Conservation (phyloP, 148 eudicot species). For the Oxyria digyna region DNA sequence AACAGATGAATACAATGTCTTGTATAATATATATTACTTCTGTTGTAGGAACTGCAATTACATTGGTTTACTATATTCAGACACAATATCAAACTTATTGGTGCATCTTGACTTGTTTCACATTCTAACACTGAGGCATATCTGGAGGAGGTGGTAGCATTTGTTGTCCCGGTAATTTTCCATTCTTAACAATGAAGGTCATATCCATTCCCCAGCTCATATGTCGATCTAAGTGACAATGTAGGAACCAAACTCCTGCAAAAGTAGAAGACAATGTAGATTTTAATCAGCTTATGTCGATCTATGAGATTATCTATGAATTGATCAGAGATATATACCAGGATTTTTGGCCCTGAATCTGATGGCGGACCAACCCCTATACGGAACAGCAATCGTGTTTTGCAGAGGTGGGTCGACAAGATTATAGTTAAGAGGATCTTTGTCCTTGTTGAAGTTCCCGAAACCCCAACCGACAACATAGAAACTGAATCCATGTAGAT, state of each 20-base stretch:
- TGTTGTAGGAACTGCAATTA: conserved; percentile 2
- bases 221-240: conserved; percentile 8
- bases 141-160: conserved; percentile 9
- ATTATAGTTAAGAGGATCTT: conserved; percentile 10
- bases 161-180: not conserved
- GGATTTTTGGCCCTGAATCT: conserved; percentile 15
- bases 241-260: conserved; percentile 11
- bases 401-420: conserved; percentile 12
- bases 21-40: not conserved
- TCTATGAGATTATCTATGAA: too few relatives aligned
- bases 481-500: conserved; percentile 13
- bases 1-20: not conserved
- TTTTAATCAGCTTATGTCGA: not conserved
- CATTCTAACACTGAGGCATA: conserved; percentile 7
- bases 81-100: not conserved
- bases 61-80: not conserved
- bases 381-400: conserved; percentile 13
- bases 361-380: conserved; percentile 13
- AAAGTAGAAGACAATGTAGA: not conserved
- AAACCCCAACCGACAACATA: conserved; percentile 13
- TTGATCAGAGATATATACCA: conserved; percentile 6
- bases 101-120: conserved; percentile 1
- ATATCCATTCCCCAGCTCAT: conserved; percentile 9
- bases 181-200: conserved; percentile 5
- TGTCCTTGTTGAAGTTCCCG: conserved; percentile 11